Conservation (phyloP, 2,329 filamentous ascomycete genomes). For the Curvularia hawaiiensis region DNA sequence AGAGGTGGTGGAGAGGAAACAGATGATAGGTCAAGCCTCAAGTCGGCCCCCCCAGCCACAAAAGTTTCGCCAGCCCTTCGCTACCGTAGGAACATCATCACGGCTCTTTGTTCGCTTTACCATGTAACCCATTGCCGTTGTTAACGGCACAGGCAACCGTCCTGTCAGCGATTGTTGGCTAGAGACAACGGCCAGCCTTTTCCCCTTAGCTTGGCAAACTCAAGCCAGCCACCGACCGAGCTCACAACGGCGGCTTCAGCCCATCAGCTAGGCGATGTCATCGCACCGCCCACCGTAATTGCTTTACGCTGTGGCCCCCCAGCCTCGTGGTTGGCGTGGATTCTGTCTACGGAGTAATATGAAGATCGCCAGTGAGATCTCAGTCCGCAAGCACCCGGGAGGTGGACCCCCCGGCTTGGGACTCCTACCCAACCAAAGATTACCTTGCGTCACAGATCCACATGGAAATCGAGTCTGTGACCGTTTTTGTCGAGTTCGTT, state of each 20-base stretch:
- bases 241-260: not conserved
- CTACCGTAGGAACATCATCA: slow-evolving; percentile 1
- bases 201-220: not conserved
- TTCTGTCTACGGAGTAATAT: not conserved
- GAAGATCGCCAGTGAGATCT: slow-evolving; percentile 11
- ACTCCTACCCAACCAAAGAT: not conserved
- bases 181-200: not conserved
- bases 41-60: not conserved
- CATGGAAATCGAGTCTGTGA: not conserved
- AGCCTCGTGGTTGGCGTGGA: not conserved
- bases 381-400: slow-evolving; percentile 9
- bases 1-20: slow-evolving; percentile 3
- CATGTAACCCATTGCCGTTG: slow-evolving; percentile 9
- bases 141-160: slow-evolving; percentile 7
- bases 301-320: slow-evolving; percentile 4
- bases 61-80: slow-evolving; percentile 5
- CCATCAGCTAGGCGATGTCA: not conserved
- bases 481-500: not conserved
- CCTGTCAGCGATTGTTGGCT: slow-evolving; percentile 5
- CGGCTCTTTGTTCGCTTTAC: not conserved
- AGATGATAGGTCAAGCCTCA: slow-evolving; percentile 11
- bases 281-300: not conserved
- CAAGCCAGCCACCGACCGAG: not conserved
- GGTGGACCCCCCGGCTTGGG: not conserved
- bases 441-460: not conserved